phyloP scores from a whole-genome alignment of 2,329 filamentous ascomycete genomes.

The Thermomyces lanuginosus region DNA sequence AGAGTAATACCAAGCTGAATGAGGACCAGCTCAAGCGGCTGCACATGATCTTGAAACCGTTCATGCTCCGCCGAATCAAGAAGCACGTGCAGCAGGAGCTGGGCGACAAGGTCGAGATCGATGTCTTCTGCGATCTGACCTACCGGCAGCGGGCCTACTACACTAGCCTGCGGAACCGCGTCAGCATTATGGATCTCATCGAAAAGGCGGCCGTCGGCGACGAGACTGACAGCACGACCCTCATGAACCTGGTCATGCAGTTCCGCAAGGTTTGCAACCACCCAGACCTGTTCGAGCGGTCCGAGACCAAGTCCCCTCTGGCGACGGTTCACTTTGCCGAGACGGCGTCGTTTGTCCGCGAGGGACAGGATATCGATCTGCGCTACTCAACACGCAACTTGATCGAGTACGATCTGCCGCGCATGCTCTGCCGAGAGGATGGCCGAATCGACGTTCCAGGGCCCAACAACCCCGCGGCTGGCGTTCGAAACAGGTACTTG shows the following conservation, averaged over 20 bases:
- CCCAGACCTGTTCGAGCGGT: constrained; percentile 88
- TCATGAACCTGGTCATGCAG: constrained; percentile 99
- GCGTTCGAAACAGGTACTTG: constrained; percentile 64
- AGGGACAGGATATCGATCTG: constrained; percentile 63
- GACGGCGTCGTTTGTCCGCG: constrained; percentile 84
- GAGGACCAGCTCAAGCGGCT: constrained; percentile 92
- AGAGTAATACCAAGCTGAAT: constrained; percentile 98
- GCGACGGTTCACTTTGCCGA: constrained; percentile 79
- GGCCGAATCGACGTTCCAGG: constrained; percentile 62
- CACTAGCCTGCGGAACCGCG: constrained; percentile 80
- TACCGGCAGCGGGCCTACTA: constrained; percentile 94
- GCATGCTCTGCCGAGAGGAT: constrained; percentile 63
- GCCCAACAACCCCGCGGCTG: constrained; percentile 54
- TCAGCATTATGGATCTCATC: constrained; percentile 96
- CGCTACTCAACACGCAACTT: constrained; percentile 74
- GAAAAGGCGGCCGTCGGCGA: constrained; percentile 92
- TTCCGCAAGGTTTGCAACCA: constrained; percentile 99
- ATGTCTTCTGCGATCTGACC: constrained; percentile 91
- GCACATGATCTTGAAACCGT: constrained; percentile 97
- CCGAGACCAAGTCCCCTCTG: constrained; percentile 76
- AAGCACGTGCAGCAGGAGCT: constrained; percentile 98
- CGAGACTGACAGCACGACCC: constrained; percentile 81
- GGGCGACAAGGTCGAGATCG: constrained; percentile 93
- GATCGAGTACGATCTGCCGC: constrained; percentile 71
- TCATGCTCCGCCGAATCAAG: constrained; percentile 99